These are phyloP conservation scores for Capronia epimyces DNA, from an alignment of 2,329 filamentous ascomycete genomes.

Conservation along the genomic window DNA sequence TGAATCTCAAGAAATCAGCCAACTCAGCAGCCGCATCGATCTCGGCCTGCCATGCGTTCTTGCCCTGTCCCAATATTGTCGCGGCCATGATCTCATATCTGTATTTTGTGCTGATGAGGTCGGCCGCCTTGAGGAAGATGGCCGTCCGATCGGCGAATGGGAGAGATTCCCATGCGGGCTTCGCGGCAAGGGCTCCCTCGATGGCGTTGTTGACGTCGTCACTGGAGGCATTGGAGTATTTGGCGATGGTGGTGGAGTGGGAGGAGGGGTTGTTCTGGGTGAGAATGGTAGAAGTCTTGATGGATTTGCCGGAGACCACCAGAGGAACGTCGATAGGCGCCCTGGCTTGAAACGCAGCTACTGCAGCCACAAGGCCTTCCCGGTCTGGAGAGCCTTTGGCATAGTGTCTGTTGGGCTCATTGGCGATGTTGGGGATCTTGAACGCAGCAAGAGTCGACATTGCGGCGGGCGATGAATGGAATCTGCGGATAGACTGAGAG, in stretches of 20 bases:
- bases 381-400: constrained; percentile 75
- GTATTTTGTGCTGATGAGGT: constrained; percentile 86
- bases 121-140: constrained; percentile 92
- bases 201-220: constrained; percentile 75
- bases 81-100: constrained; percentile 94
- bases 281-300: constrained; percentile 60
- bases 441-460: constrained; percentile 68
- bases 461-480: constrained; percentile 16
- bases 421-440: constrained; percentile 78
- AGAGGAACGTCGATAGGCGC: constrained; percentile 73
- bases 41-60: constrained; percentile 99
- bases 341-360: constrained; percentile 63
- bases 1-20: constrained; percentile 88
- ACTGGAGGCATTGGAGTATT: constrained; percentile 74
- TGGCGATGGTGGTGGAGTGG: constrained; percentile 70
- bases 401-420: constrained; percentile 97
- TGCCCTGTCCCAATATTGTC: constrained; percentile 93
- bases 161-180: constrained; percentile 75
- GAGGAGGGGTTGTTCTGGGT: constrained; percentile 78
- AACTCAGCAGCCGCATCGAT: constrained; percentile 92
- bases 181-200: constrained; percentile 76
- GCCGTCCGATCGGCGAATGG: constrained; percentile 88
- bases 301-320: constrained; percentile 73
- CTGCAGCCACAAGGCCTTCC: constrained; percentile 66
- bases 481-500: constrained; percentile 9